Conservation (phyloP, 2,329 filamentous ascomycete species). For the Nothopassalora personata region DNA sequence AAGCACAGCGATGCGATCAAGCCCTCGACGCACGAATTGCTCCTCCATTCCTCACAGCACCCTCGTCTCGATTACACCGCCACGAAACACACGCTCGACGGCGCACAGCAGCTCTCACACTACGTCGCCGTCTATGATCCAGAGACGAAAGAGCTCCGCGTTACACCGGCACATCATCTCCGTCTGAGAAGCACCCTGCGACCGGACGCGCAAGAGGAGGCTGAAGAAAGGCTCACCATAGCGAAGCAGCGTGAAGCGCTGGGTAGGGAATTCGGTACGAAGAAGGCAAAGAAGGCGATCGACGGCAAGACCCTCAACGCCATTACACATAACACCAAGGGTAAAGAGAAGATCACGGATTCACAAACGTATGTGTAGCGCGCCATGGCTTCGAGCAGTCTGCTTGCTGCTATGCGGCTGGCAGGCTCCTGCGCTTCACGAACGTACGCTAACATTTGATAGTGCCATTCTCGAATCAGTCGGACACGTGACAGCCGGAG, state of each 20-base stretch:
- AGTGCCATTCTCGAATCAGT: constrained; percentile 59
- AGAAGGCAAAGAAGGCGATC: constrained; percentile 77
- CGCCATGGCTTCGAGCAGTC: constrained; percentile 47
- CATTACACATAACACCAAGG: constrained; percentile 49
- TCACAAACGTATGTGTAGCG: constrained; percentile 39
- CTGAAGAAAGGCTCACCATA: constrained; percentile 36
- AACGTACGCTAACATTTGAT: background rate
- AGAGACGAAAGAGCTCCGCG: constrained; percentile 46
- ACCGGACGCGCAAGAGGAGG: constrained; percentile 40
- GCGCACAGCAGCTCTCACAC: constrained; percentile 49
- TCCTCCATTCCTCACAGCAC: constrained; percentile 58
- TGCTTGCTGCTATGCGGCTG: background rate
- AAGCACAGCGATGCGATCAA: constrained; percentile 28
- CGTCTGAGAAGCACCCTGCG: constrained; percentile 49
- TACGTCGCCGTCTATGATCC: constrained; percentile 59
- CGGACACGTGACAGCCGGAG: constrained; percentile 54
- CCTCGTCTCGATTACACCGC: constrained; percentile 56
- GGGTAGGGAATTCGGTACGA: constrained; percentile 75
- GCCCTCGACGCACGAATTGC: constrained; percentile 44
- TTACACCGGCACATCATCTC: constrained; percentile 51
- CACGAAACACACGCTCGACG: constrained; percentile 25
- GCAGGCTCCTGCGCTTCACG: background rate
- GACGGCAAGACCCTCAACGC: constrained; percentile 64
- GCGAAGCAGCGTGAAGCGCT: constrained; percentile 62
- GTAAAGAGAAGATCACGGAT: constrained; percentile 49